Base-by-base conservation (phyloP, 2,329 filamentous ascomycete species). In the Gyromitra esculenta region DNA sequence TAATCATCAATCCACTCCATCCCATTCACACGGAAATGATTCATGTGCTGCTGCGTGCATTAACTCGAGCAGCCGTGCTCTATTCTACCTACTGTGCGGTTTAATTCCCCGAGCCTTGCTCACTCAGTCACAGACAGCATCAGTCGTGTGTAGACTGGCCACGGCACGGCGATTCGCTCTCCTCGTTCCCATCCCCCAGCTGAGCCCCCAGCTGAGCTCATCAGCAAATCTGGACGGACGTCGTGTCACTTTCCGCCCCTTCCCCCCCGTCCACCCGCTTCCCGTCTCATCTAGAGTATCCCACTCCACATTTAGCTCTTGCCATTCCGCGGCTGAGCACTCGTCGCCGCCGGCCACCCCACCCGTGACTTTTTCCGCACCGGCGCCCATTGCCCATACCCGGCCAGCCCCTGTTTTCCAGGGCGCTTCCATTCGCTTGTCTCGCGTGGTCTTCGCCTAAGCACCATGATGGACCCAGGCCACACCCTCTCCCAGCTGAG, bases 381-480 rank as follows among this genome's bases (percentile, higher is more conserved):
- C 66, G 31, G 41, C 54, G 52, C 37, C 43, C 66, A 69, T 25
- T 15, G 63, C 9, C 63, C 63, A 45, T 64, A 67, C 64, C 64
- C 50, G 64, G 64, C 43, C 50, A 35, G 31, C 48, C 50, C 37
- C 56, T 39, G 56, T 41, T 18, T 45, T 31, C 21, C 13, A 59
- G 37, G n/a, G 35, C 52, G 21, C 18, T 59, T 59, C n/a, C 41
- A 48, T 41, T 60, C 54, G 41, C 54, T 35, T 66, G 63, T 41
- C 35, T 64, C 39, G 39, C 41, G 39, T 66, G 45, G 31, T 43
- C 39, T 39, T 57, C 69, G 60, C 48, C 45, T 63, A 56, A 11
- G 60, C 41, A 66, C 52, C 37, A 59, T 25, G 52, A 41, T 48
- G 70, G 56, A 43, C 62, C 25, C 45, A 21, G 64, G 64, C 35